Percentiles rank a stretch among this genome's conserved stretches.
These are phyloP conservation scores for Mortierella hygrophila DNA, from an alignment of 192 early-diverging fungal genomes.

Conservation along the genomic window DNA sequence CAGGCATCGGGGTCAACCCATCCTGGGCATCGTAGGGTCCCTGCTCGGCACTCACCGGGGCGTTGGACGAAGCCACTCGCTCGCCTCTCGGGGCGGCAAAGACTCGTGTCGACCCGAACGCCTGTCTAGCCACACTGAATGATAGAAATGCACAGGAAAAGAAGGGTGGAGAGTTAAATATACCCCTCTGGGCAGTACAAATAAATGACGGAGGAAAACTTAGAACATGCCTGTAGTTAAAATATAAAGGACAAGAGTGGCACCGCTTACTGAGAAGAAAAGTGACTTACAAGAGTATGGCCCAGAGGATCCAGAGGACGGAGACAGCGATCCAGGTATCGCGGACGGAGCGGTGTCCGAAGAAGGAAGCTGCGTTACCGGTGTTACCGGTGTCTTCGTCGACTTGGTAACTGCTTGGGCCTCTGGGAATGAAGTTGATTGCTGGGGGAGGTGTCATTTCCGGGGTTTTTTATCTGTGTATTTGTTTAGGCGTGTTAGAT, in stretches of 20 bases:
- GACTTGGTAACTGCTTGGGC: not conserved
- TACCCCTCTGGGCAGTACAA: no score
- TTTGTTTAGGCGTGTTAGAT: not conserved
- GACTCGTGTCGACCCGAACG: not conserved
- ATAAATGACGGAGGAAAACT: not conserved
- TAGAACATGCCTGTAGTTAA: not conserved
- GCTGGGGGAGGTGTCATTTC: not conserved
- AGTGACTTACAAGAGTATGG: constrained; percentile 32
- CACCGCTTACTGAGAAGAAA: not conserved
- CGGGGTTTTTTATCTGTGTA: not conserved
- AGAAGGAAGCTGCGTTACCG: not conserved
- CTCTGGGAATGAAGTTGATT: not conserved
- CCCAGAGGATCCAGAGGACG: constrained; percentile 47
- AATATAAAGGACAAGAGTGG: not conserved
- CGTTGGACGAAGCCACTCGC: not conserved
- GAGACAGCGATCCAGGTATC: constrained; percentile 50
- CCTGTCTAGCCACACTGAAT: constrained; percentile 2
- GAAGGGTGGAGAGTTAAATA: no score
- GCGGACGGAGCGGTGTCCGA: constrained; percentile 28
- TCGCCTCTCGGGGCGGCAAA: not conserved
- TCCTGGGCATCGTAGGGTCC: constrained; percentile 10
- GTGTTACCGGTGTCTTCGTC: not conserved
- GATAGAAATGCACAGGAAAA: not conserved
- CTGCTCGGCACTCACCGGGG: not conserved
- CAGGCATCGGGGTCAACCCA: not conserved